Percentiles rank a stretch among this genome's conserved stretches.
These are phyloP conservation scores for Chlamydomonas schloesseri DNA, from an alignment of 139 green algal species.

Conservation along the genomic window DNA sequence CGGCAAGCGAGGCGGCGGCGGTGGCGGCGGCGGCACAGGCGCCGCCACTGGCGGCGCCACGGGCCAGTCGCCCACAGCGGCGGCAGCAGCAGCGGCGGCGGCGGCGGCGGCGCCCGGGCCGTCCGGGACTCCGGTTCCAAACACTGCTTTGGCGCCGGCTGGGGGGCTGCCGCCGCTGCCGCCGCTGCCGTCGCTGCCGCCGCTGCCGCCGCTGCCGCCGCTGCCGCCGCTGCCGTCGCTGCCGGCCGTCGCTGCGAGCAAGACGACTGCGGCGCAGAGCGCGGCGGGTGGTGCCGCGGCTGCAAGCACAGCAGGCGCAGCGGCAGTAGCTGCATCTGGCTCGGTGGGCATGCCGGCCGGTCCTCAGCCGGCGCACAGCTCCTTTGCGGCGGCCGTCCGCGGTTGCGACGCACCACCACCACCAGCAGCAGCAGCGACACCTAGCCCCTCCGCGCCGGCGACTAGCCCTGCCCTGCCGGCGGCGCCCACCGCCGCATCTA, in stretches of 20 bases:
- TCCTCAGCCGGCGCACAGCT: background rate
- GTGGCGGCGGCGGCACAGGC: too few relatives aligned
- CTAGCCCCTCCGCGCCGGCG: too few relatives aligned
- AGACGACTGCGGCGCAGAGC: background rate
- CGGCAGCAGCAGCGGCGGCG: background rate
- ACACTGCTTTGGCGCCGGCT: background rate
- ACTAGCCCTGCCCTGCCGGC: too few relatives aligned
- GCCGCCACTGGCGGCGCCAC: background rate
- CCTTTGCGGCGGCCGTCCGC: constrained; percentile 27
- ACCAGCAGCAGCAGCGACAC: too few relatives aligned
- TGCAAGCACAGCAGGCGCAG: background rate
- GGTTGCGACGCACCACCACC: too few relatives aligned
- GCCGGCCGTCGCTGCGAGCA: too few relatives aligned
- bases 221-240: too few relatives aligned
- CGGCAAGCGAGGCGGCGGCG: constrained; percentile 13
- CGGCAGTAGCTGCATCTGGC: background rate
- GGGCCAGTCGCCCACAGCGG: constrained; percentile 13
- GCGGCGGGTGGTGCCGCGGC: background rate
- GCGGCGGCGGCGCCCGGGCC: background rate
- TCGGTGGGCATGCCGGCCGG: background rate
- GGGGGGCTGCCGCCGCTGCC: background rate
- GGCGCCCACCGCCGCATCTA: background rate
- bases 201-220: background rate
- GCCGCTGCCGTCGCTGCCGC: background rate
- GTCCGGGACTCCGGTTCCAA: background rate